Percentiles rank a stretch among this genome's conserved stretches.
Conservation (phyloP, 371 early-diverging fungal genomes). For the Mortierella sp. region DNA sequence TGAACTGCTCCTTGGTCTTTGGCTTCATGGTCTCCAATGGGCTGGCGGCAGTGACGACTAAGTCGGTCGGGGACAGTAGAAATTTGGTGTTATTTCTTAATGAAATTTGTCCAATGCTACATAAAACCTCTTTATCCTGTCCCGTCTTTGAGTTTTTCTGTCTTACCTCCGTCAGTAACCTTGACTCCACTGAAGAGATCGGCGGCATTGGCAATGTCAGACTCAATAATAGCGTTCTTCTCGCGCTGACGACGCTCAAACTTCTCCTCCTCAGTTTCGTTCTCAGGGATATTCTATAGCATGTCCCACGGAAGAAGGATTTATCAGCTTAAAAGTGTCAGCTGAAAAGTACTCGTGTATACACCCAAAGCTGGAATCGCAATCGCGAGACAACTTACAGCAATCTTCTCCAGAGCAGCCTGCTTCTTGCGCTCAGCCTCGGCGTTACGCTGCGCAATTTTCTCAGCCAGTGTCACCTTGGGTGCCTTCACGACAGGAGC, state of each 20-base stretch:
- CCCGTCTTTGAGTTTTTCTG: too few species aligned
- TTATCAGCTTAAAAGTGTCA: too few species aligned
- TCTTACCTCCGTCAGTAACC: constrained; percentile 56
- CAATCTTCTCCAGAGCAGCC: constrained; percentile 65
- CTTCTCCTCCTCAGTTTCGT: constrained; percentile 76
- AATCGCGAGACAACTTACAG: constrained; percentile 30
- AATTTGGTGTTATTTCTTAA: too few species aligned
- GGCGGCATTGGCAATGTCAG: constrained; percentile 87
- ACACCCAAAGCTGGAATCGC: too few species aligned
- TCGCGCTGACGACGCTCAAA: constrained; percentile 72
- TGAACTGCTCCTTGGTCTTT: constrained; percentile 86
- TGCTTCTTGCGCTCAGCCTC: constrained; percentile 75
- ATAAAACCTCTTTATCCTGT: neutral
- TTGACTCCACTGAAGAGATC: constrained; percentile 85
- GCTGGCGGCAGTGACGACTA: constrained; percentile 58
- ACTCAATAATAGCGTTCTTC: constrained; percentile 75
- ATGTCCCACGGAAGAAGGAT: constrained; percentile 11
- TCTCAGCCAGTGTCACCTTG: constrained; percentile 82
- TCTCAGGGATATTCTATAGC: constrained; percentile 52
- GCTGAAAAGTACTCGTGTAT: too few species aligned
- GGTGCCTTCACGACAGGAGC: constrained; percentile 58
- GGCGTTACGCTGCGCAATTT: constrained; percentile 81
- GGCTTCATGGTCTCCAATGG: constrained; percentile 80
- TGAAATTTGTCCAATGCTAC: too few species aligned
- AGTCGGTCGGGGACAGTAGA: too few species aligned